phyloP scores from a whole-genome alignment of 805 yeast species.

The Sugiyamaella chiloensis region DNA sequence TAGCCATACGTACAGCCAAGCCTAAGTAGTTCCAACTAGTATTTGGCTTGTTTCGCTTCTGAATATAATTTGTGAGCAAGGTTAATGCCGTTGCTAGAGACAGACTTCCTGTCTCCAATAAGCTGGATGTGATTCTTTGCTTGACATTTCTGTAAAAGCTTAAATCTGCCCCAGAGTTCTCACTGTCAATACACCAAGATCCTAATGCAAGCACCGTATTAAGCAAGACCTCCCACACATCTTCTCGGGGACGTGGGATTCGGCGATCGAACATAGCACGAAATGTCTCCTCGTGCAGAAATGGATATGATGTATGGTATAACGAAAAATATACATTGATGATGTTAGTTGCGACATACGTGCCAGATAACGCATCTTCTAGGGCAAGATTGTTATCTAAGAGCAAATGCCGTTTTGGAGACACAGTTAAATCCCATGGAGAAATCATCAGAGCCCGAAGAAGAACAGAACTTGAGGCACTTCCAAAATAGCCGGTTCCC shows the following conservation, averaged over 20 bases:
- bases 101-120: constrained; percentile 59
- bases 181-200: constrained; percentile 62
- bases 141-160: constrained; percentile 56
- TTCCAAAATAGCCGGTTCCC: constrained; percentile 63
- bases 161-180: constrained; percentile 48
- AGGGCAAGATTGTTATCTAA: constrained; percentile 1
- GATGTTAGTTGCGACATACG: constrained; percentile 33
- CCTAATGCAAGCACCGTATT: constrained; percentile 65
- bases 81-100: constrained; percentile 52
- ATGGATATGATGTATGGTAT: constrained; percentile 62
- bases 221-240: constrained; percentile 51
- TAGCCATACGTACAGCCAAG: constrained; percentile 62
- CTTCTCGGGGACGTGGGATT: constrained; percentile 41
- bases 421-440: constrained; percentile 26
- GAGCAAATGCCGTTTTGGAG: constrained; percentile 9
- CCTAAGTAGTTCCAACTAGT: constrained; percentile 70
- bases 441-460: constrained; percentile 45
- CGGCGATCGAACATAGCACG: constrained; percentile 45
- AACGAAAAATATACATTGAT: constrained; percentile 52
- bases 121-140: constrained; percentile 41
- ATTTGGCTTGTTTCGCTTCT: constrained; percentile 62
- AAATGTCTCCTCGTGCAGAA: constrained; percentile 54
- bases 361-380: constrained; percentile 7
- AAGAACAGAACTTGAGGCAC: constrained; percentile 57
- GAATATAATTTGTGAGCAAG: constrained; percentile 57